A percentile compares a stretch with the other conserved stretches of the same genome.
Evolutionary conservation across 2,329 filamentous ascomycete genomes (phyloP).

Genomic region (Diaporthe caulivora): DNA sequence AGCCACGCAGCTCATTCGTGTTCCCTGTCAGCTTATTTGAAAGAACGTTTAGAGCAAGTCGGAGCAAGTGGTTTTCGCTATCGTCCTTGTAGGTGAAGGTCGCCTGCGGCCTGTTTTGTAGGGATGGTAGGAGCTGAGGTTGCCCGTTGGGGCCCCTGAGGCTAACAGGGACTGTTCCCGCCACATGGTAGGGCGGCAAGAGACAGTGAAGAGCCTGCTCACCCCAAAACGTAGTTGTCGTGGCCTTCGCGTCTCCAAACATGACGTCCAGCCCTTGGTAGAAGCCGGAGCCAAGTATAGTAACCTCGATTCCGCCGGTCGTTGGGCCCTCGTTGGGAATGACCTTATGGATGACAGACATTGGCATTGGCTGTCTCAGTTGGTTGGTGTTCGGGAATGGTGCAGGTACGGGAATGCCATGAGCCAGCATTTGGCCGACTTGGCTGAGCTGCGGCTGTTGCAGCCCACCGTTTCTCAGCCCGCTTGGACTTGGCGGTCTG

Average conservation of each 20-base stretch:
- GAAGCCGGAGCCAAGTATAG: conserved; percentile 84
- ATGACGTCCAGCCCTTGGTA: conserved; percentile 83
- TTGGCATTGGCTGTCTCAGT: conserved; percentile 44
- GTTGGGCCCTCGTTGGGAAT: conserved; percentile 87
- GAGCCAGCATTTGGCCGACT: conserved; percentile 33
- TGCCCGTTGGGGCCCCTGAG: conserved; percentile 66
- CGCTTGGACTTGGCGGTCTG: conserved; percentile 80
- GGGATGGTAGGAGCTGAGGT: conserved; percentile 46
- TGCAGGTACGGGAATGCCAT: conserved; percentile 28
- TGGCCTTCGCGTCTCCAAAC: conserved; percentile 76
- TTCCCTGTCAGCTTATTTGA: conserved; percentile 74
- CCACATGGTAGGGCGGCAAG: conserved; percentile 76
- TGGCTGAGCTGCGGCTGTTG: conserved; percentile 51
- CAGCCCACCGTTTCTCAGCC: conserved; percentile 59
- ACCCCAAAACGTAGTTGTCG: conserved; percentile 85
- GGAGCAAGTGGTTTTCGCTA: conserved; percentile 76
- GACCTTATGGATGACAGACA: conserved; percentile 82
- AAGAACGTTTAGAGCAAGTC: conserved; percentile 74
- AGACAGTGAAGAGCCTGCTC: conserved; percentile 84
- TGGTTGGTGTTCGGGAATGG: conserved; percentile 34
- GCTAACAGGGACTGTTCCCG: conserved; percentile 78
- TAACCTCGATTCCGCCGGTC: conserved; percentile 88
- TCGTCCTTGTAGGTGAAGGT: conserved; percentile 82
- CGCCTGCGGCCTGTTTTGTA: conserved; percentile 55
- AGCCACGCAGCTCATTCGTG: conserved; percentile 70